Evolutionary conservation across 176 grass and related monocot species (phyloP).

Genomic region (Alopecurus myosuroides): DNA sequence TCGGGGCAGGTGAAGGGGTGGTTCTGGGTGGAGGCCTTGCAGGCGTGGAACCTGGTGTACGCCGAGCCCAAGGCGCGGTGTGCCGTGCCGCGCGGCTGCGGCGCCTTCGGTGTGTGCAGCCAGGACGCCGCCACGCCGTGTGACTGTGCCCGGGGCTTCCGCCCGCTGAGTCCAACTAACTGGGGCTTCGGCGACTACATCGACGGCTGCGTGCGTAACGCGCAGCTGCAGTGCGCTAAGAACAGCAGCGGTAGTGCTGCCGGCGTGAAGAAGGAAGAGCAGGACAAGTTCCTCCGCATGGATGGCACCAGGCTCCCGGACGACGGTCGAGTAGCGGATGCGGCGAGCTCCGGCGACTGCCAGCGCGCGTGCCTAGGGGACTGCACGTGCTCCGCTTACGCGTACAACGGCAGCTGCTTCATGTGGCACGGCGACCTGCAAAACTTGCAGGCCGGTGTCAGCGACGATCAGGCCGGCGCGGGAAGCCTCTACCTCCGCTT

Average conservation of each 20-base stretch:
- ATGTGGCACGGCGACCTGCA: constrained; percentile 24
- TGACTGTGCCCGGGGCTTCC: constrained; percentile 30
- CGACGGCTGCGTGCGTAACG: constrained; percentile 20
- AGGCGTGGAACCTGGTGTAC: constrained; percentile 23
- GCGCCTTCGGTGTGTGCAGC: constrained; percentile 34
- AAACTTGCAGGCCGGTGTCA: constrained; percentile 23
- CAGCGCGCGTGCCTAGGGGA: neutral
- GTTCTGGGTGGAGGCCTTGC: constrained; percentile 26
- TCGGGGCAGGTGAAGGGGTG: constrained; percentile 31
- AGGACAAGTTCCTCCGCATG: constrained; percentile 25
- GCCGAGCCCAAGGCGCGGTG: constrained; percentile 28
- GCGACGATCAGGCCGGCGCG: neutral
- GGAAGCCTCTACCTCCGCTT: neutral
- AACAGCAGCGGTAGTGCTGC: neutral
- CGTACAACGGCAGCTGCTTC: constrained; percentile 19
- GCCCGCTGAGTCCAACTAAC: neutral
- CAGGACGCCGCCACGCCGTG: neutral
- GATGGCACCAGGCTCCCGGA: constrained; percentile 15
- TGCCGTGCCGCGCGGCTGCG: constrained; percentile 22
- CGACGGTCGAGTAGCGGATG: neutral
- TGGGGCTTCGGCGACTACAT: neutral
- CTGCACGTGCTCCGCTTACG: constrained; percentile 37
- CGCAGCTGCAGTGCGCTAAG: constrained; percentile 4
- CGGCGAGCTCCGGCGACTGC: constrained; percentile 9
- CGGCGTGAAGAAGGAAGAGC: neutral